Evolutionary conservation across 2,329 filamentous ascomycete species (phyloP).

Genomic region (Colletotrichum cordylinicola): DNA sequence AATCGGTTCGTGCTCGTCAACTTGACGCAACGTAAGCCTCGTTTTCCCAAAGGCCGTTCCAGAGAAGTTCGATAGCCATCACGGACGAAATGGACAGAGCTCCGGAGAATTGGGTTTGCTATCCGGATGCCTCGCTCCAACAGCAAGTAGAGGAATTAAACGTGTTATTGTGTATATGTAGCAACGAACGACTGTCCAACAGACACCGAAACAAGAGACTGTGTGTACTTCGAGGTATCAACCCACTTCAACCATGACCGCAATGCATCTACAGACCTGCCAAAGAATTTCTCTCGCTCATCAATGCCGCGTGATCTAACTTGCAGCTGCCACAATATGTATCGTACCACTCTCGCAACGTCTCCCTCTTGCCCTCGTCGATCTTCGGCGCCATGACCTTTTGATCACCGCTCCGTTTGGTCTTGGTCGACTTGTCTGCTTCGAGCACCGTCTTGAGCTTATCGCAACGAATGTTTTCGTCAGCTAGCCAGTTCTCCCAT

Average conservation of each 20-base stretch:
- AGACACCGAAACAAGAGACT: neutral
- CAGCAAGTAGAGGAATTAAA: neutral
- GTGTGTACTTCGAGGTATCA: neutral
- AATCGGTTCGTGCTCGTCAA: neutral
- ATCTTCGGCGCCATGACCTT: conserved; percentile 26
- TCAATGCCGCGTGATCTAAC: conserved; percentile 43
- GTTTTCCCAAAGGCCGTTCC: neutral
- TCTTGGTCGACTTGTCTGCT: conserved; percentile 24
- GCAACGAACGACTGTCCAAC: neutral
- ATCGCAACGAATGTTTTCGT: conserved; percentile 79
- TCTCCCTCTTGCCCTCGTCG: conserved; percentile 34
- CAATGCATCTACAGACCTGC: neutral
- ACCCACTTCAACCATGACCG: neutral
- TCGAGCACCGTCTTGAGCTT: conserved; percentile 57
- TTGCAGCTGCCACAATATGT: conserved; percentile 63
- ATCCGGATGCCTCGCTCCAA: neutral
- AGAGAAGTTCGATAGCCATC: neutral
- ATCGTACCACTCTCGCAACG: conserved; percentile 54
- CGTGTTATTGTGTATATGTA: neutral
- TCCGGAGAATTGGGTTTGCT: neutral
- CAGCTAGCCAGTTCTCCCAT: conserved; percentile 90
- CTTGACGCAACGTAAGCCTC: neutral
- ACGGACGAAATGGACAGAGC: neutral
- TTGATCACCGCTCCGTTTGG: conserved; percentile 10
- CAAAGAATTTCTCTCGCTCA: conserved; percentile 23